A percentile compares a stretch with the other conserved stretches of the same genome.
These are phyloP conservation scores for Trichosporon asahii DNA, from an alignment of 1,284 basidiomycete genomes.

Conservation along the genomic window DNA sequence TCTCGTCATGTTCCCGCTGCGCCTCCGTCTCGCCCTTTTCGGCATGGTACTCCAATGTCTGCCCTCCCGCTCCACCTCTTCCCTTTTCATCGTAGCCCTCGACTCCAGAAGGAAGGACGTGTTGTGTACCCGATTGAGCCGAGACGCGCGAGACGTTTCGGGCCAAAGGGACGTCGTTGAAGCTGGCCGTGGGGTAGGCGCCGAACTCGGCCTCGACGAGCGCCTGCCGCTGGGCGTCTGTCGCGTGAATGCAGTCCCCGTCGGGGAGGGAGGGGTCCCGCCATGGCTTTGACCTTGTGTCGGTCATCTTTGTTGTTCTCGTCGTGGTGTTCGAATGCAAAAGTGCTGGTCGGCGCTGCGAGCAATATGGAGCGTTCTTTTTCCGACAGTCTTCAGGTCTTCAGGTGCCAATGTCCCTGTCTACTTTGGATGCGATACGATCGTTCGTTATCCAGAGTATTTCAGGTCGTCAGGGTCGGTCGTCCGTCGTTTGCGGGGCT, in stretches of 20 bases:
- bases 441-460: no score
- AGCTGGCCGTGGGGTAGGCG: neutral
- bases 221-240: neutral
- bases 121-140: neutral
- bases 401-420: no score
- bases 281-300: neutral
- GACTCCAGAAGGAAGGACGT: neutral
- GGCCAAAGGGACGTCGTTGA: neutral
- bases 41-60: neutral
- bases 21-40: neutral
- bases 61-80: neutral
- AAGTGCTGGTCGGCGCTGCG: no score
- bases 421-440: no score
- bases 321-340: neutral
- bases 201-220: slow-evolving; percentile 8
- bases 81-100: neutral
- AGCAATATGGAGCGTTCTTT: no score
- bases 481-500: neutral
- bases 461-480: neutral
- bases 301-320: neutral
- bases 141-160: neutral
- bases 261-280: neutral
- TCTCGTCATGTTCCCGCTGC: neutral
- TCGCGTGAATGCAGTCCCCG: neutral
- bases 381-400: no score